Evolutionary conservation across 2,329 filamentous ascomycete species (phyloP).

Genomic region (Sporothrix protearum): DNA sequence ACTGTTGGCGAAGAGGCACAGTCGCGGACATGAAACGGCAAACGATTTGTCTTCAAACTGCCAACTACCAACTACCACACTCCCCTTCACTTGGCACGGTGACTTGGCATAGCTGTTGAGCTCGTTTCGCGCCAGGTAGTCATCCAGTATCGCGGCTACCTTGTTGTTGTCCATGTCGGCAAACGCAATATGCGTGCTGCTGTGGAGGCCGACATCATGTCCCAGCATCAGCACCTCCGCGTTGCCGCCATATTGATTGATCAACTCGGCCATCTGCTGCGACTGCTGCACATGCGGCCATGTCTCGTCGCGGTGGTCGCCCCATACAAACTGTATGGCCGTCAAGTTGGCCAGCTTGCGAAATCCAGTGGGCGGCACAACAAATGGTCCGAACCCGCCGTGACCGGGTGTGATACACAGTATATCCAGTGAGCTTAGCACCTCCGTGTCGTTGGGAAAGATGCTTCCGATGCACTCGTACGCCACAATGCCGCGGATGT

Average conservation of each 20-base stretch:
- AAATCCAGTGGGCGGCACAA: conserved; percentile 31
- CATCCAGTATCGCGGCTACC: conserved; percentile 30
- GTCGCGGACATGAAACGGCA: conserved; percentile 19
- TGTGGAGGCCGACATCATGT: conserved; percentile 29
- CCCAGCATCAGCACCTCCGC: conserved; percentile 32
- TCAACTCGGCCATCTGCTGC: conserved; percentile 28
- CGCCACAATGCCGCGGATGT: conserved; percentile 38
- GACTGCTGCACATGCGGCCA: conserved; percentile 26
- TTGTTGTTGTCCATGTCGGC: conserved; percentile 33
- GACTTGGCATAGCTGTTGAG: conserved; percentile 27
- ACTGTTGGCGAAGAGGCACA: conserved; percentile 56
- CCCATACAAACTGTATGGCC: conserved; percentile 33
- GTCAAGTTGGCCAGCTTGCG: conserved; percentile 31
- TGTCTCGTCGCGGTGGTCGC: conserved; percentile 28
- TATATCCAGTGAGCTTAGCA: conserved; percentile 8
- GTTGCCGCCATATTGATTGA: conserved; percentile 32
- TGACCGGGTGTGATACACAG: conserved; percentile 8
- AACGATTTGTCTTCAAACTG: not conserved
- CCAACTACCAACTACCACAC: not conserved
- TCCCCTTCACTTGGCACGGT: too few relatives aligned
- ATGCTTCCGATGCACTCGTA: conserved; percentile 34
- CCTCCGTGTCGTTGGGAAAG: conserved; percentile 29
- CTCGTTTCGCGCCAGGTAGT: conserved; percentile 27
- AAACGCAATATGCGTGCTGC: conserved; percentile 32
- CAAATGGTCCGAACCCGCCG: conserved; percentile 30